These are phyloP conservation scores for Pholiota conissans DNA, from an alignment of 768 basidiomycete species.

Conservation along the genomic window DNA sequence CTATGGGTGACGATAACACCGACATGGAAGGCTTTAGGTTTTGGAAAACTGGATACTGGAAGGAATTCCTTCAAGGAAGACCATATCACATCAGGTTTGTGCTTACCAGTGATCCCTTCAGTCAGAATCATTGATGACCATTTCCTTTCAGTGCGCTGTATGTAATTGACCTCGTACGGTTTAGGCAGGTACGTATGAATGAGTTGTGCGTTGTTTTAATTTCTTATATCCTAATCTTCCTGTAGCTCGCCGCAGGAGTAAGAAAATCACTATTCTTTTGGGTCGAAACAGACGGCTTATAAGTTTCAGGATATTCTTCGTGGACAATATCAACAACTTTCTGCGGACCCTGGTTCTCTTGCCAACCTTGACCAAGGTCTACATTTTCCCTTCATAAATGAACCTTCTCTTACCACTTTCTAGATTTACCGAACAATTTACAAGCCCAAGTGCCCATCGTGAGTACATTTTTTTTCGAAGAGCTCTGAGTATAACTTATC, in stretches of 20 bases:
- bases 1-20: slow-evolving; percentile 93
- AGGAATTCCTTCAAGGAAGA: slow-evolving; percentile 75
- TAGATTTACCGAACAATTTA: slow-evolving; percentile 95
- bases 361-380: slow-evolving; percentile 93
- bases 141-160: slow-evolving; percentile 74
- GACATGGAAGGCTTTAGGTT: slow-evolving; percentile 99
- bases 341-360: slow-evolving; percentile 91
- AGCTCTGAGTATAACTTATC: background rate
- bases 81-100: slow-evolving; percentile 94
- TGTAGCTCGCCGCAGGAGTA: slow-evolving; percentile 55
- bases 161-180: slow-evolving; percentile 92
- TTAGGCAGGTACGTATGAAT: slow-evolving; percentile 67
- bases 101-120: background rate
- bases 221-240: background rate
- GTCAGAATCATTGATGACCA: slow-evolving; percentile 6
- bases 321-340: slow-evolving; percentile 90
- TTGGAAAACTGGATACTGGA: slow-evolving; percentile 99
- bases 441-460: slow-evolving; percentile 93
- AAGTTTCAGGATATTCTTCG: slow-evolving; percentile 75
- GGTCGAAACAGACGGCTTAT: background rate
- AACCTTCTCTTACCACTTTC: background rate
- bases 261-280: slow-evolving; percentile 12
- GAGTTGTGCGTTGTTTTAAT: too few relatives aligned
- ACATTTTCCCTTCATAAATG: background rate
- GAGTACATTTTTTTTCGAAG: slow-evolving; percentile 30